Evolutionary conservation across 768 basidiomycete species (phyloP), one percentile per base, ranked within the genome.

Genomic region (Chalciporus piperatus): DNA sequence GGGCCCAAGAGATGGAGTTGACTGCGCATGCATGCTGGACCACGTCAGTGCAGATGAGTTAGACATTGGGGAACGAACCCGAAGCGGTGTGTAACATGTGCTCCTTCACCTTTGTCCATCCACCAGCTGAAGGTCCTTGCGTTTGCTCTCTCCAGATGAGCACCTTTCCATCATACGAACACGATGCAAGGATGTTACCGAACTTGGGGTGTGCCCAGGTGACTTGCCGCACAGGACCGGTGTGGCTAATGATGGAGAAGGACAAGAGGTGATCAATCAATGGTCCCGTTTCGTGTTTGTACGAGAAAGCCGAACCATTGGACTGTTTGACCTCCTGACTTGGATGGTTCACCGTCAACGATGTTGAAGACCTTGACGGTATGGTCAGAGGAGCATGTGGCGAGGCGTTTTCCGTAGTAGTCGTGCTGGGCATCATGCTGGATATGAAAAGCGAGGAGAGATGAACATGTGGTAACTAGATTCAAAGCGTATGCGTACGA

Each of bases 141-240:
- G 54, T 58, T 65, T 91, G 88, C 69, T 98, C 95, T 64, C 95
- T 97, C 97, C 97, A 99, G 59, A 99, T 93, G 71, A 98, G 81
- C 17, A 97, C 97, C 62, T 96, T 92, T 41, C 97, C 95, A 61
- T 99, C 97, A 68, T 98, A 98, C 5, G 95, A 97, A 65, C 93
- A 96, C n/a, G 92, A 95, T 23, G 96, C 96, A 47, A 99, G 83
- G 62, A 99, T 96, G 55, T 89, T 85, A 2, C 97, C 97, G 62
- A 89, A 99, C 69, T 93, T 97, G 22, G 97, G 97, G 61, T 99
- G 96, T 3, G 91, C 96, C 97, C 97, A 99, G 20, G 94, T 83
- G 45, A 99, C 87, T 62, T 96, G 93, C 95, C 96, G 98, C 32
- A 99, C 94, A 7, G 97, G 96, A 10, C 96, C 95, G 4, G 90